phyloP scores from a whole-genome alignment of 1,284 basidiomycete genomes.

The Melampsora americana region DNA sequence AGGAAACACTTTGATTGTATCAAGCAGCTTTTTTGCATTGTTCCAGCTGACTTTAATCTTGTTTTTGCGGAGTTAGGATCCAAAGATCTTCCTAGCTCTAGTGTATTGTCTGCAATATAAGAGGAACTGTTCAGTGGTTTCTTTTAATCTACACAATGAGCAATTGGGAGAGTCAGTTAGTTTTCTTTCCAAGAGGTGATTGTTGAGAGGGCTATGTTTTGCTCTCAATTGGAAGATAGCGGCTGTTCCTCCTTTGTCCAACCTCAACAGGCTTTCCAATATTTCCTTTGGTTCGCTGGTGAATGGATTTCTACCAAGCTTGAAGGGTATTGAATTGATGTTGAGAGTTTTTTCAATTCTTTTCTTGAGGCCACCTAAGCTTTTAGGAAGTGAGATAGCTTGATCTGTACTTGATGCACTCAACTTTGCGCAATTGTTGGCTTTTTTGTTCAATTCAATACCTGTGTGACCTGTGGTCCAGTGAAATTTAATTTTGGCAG shows the following conservation, averaged over 20 bases:
- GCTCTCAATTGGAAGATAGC: not conserved
- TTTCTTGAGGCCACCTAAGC: not conserved
- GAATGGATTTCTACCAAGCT: not conserved
- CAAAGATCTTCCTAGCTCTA: not conserved
- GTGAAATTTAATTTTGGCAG: not conserved
- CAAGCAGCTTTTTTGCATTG: not conserved
- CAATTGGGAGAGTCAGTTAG: slow-evolving; percentile 15
- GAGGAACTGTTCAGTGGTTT: slow-evolving; percentile 12
- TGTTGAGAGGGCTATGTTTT: slow-evolving; percentile 13
- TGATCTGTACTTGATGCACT: not conserved
- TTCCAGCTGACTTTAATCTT: not conserved
- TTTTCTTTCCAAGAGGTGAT: not conserved
- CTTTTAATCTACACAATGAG: not conserved
- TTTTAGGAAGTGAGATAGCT: not conserved
- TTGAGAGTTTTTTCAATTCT: not conserved
- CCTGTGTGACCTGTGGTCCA: slow-evolving; percentile 21
- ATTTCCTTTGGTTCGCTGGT: not conserved
- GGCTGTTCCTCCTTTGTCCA: not conserved
- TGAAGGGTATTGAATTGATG: not conserved
- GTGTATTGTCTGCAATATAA: slow-evolving; percentile 3
- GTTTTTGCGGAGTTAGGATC: not conserved
- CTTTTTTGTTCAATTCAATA: slow-evolving; percentile 12
- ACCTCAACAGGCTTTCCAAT: not conserved
- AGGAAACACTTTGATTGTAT: not conserved
- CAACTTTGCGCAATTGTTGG: slow-evolving; percentile 6